Conservation (phyloP, 768 basidiomycete genomes). For the Naganishia randhawae region DNA sequence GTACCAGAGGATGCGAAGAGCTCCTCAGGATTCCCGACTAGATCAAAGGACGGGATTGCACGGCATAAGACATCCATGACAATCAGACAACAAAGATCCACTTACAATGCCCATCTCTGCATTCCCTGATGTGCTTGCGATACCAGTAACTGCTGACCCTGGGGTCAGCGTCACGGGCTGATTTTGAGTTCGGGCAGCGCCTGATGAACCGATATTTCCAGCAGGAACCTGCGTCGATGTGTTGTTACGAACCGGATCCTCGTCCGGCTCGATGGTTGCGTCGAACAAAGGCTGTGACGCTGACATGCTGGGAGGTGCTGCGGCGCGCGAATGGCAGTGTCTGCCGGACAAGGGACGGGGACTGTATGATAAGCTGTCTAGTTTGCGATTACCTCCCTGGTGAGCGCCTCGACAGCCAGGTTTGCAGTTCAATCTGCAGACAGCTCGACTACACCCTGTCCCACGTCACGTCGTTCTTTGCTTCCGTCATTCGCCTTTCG, state of each 20-base stretch:
- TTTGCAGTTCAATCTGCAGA: too few species aligned
- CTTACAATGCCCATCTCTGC: slow-evolving; percentile 68
- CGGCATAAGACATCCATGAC: slow-evolving; percentile 23
- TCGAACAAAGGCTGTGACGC: slow-evolving; percentile 61
- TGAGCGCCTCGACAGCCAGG: too few species aligned
- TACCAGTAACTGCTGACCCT: slow-evolving; percentile 44
- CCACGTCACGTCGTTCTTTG: too few species aligned
- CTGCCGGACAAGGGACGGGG: too few species aligned
- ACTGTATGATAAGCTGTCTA: too few species aligned
- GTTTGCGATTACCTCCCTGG: too few species aligned
- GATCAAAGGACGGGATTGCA: slow-evolving; percentile 53
- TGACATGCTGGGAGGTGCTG: slow-evolving; percentile 32
- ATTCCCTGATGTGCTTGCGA: slow-evolving; percentile 58
- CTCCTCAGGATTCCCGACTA: slow-evolving; percentile 42
- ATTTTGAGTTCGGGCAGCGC: slow-evolving; percentile 29
- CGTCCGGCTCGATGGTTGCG: slow-evolving; percentile 78
- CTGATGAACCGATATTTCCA: slow-evolving; percentile 47
- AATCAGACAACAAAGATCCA: slow-evolving; percentile 14
- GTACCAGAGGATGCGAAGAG: slow-evolving; percentile 59
- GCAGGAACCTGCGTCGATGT: slow-evolving; percentile 28
- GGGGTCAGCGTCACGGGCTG: slow-evolving; percentile 23
- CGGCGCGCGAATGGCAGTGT: neutral
- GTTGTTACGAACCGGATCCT: slow-evolving; percentile 47
- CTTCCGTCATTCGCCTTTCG: too few species aligned
- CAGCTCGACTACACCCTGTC: too few species aligned